Percentiles rank a stretch among this genome's conserved stretches.
Evolutionary conservation across 768 basidiomycete species (phyloP).

Genomic region (Tulasnella sp.): DNA sequence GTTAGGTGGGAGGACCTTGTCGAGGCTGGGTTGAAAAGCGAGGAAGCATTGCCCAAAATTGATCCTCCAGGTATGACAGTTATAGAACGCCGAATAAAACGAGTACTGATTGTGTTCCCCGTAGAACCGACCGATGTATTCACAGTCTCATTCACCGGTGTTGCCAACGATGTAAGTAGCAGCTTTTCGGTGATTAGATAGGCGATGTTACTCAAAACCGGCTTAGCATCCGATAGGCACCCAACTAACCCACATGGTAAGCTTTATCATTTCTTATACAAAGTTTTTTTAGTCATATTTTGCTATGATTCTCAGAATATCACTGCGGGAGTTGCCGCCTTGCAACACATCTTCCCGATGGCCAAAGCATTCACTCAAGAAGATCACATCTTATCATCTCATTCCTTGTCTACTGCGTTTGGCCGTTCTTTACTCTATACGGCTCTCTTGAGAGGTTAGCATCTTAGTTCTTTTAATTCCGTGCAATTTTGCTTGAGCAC

Average conservation of each 20-base stretch:
- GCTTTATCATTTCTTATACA: neutral
- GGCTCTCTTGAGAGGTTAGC: slow-evolving; percentile 57
- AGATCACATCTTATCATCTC: slow-evolving; percentile 67
- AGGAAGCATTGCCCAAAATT: slow-evolving; percentile 33
- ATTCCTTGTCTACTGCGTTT: slow-evolving; percentile 59
- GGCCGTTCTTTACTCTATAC: slow-evolving; percentile 72
- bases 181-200: slow-evolving; percentile 14
- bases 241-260: slow-evolving; percentile 55
- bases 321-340: slow-evolving; percentile 77
- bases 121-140: slow-evolving; percentile 50
- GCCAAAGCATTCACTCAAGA: slow-evolving; percentile 51
- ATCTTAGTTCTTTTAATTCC: slow-evolving; percentile 5
- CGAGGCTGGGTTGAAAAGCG: slow-evolving; percentile 49
- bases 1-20: slow-evolving; percentile 51
- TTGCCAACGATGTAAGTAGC: slow-evolving; percentile 24
- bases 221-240: slow-evolving; percentile 44
- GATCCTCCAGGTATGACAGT: slow-evolving; percentile 46
- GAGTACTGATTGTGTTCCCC: slow-evolving; percentile 5
- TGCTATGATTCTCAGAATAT: slow-evolving; percentile 37
- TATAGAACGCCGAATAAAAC: too few relatives aligned
- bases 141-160: slow-evolving; percentile 52
- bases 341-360: slow-evolving; percentile 60
- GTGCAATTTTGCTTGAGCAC: neutral
- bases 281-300: neutral
- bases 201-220: neutral